Conservation (phyloP, 1,139 yeast species). For the Magnusiomyces tetraspermus region DNA sequence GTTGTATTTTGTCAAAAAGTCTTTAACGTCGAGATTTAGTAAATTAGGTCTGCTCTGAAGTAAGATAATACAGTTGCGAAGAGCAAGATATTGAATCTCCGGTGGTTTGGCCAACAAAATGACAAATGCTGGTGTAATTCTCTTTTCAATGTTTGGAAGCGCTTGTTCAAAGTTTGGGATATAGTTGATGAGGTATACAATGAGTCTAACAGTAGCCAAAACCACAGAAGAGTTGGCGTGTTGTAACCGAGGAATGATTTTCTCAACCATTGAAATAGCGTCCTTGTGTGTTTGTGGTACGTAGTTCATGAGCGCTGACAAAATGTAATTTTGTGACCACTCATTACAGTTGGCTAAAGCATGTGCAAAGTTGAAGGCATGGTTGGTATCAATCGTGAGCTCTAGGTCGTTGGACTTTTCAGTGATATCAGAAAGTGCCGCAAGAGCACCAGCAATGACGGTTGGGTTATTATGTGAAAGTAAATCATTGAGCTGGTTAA, state of each 20-base stretch:
- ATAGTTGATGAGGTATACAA: conserved; percentile 66
- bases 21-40: conserved; percentile 56
- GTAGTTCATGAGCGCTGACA: conserved; percentile 58
- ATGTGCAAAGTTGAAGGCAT: conserved; percentile 45
- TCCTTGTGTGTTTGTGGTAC: conserved; percentile 62
- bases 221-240: conserved; percentile 81
- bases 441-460: conserved; percentile 66
- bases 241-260: conserved; percentile 63
- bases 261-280: conserved; percentile 58
- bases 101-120: conserved; percentile 68
- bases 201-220: conserved; percentile 61
- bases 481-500: conserved; percentile 49
- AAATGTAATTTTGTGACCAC: conserved; percentile 70
- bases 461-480: conserved; percentile 47
- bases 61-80: conserved; percentile 70
- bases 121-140: conserved; percentile 64
- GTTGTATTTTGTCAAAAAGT: conserved; percentile 72
- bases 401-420: conserved; percentile 44
- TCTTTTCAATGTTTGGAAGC: conserved; percentile 46
- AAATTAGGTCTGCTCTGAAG: conserved; percentile 59
- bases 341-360: conserved; percentile 53
- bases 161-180: conserved; percentile 35
- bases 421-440: conserved; percentile 57
- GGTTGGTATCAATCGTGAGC: conserved; percentile 47
- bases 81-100: conserved; percentile 73